Evolutionary conservation across 768 basidiomycete species (phyloP).

Genomic region (Dendrothele bispora): DNA sequence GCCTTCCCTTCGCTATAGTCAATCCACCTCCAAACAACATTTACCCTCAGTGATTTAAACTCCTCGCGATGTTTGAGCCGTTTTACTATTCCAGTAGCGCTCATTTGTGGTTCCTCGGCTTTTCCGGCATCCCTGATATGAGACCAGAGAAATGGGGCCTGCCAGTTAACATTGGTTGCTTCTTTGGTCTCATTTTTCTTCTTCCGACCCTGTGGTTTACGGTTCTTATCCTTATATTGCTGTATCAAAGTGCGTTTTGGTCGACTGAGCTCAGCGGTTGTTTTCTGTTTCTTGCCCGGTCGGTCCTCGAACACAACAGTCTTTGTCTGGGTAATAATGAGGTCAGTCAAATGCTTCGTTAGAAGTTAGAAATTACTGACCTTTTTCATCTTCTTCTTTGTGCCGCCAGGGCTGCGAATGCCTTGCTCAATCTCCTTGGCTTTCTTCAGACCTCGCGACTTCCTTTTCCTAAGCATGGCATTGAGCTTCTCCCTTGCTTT

Average conservation of each 20-base stretch:
- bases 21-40: conserved; percentile 24
- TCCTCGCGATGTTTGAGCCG: conserved; percentile 10
- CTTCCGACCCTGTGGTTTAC: not conserved
- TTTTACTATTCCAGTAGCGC: conserved; percentile 14
- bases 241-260: not conserved
- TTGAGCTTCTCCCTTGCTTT: too few relatives aligned
- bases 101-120: conserved; percentile 2
- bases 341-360: too few relatives aligned
- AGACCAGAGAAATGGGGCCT: not conserved
- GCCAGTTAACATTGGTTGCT: not conserved
- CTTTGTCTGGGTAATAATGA: not conserved
- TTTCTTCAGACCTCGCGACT: not conserved
- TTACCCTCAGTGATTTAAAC: conserved; percentile 16
- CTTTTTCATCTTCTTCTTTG: too few relatives aligned
- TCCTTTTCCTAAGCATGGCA: too few relatives aligned
- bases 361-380: too few relatives aligned
- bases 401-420: not conserved
- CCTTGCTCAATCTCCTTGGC: not conserved
- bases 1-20: conserved; percentile 16
- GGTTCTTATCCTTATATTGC: not conserved
- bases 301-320: not conserved
- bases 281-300: not conserved
- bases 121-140: not conserved
- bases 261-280: not conserved
- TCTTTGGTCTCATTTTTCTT: not conserved